Evolutionary conservation across 169 alveolate genomes (phyloP).

Genomic region (Cyclospora cayetanensis): DNA sequence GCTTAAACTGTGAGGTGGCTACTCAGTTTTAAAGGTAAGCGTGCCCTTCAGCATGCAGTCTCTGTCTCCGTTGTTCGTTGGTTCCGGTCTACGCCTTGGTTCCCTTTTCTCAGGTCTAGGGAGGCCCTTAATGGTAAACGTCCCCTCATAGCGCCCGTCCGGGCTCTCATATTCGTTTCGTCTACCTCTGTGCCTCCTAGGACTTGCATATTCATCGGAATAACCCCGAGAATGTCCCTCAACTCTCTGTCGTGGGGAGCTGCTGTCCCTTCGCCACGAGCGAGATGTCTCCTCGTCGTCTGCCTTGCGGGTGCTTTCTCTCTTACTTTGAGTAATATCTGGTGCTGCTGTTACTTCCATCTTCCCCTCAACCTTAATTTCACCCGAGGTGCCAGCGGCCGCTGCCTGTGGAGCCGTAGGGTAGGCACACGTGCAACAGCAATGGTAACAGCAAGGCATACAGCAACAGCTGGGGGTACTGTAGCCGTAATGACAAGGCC

Average conservation of each 20-base stretch:
- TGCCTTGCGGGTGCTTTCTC: neutral
- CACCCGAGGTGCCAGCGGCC: neutral
- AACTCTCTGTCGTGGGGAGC: constrained; percentile 25
- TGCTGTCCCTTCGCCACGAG: constrained; percentile 57
- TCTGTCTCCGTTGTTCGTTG: neutral
- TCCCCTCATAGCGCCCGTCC: constrained; percentile 40
- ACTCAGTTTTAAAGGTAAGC: constrained; percentile 18
- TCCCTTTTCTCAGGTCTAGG: neutral
- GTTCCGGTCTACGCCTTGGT: neutral
- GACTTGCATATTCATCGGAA: neutral
- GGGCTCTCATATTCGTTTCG: constrained; percentile 22
- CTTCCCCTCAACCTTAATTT: constrained; percentile 27
- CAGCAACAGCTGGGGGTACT: constrained; percentile 30
- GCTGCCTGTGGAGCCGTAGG: constrained; percentile 16
- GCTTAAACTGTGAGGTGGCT: neutral
- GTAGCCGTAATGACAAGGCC: too few species aligned
- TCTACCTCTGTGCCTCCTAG: neutral
- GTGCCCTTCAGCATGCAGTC: constrained; percentile 41
- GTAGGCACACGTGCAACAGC: neutral
- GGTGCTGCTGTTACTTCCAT: neutral
- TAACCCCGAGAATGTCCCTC: constrained; percentile 13
- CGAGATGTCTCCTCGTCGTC: neutral
- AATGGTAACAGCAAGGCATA: constrained; percentile 9
- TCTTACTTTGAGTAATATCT: neutral
- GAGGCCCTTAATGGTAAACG: constrained; percentile 36